phyloP scores from a whole-genome alignment of 2,329 filamentous ascomycete genomes.

The Fusarium pseudonygamai region DNA sequence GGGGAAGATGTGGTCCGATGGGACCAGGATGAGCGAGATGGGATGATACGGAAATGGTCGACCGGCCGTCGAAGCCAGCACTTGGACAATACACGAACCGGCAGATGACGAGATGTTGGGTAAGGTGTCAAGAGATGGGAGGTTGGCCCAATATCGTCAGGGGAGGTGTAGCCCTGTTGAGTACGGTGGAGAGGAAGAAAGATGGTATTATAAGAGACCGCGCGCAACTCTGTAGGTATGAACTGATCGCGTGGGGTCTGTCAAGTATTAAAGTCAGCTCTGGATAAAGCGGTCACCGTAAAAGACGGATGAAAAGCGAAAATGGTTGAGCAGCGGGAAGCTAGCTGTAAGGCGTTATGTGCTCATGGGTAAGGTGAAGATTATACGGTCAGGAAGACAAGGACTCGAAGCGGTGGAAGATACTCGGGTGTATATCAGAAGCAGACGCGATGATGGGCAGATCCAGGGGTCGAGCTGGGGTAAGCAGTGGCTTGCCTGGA shows the following conservation, averaged over 20 bases:
- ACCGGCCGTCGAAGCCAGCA: conserved; percentile 32
- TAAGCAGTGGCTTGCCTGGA: conserved; percentile 29
- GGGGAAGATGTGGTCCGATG: conserved; percentile 40
- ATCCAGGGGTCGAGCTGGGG: conserved; percentile 37
- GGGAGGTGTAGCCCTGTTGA: neutral
- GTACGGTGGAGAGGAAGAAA: neutral
- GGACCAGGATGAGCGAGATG: conserved; percentile 41
- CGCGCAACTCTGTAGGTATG: conserved; percentile 3
- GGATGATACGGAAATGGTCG: conserved; percentile 28
- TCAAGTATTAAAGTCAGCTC: conserved; percentile 28
- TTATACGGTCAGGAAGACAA: conserved; percentile 30
- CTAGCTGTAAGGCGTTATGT: conserved; percentile 14
- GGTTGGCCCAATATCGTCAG: conserved; percentile 1
- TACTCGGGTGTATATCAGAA: conserved; percentile 23
- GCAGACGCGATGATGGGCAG: conserved; percentile 36
- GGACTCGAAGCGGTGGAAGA: conserved; percentile 33
- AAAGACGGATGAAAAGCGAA: conserved; percentile 12
- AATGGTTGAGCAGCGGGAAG: conserved; percentile 13
- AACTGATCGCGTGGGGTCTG: conserved; percentile 30
- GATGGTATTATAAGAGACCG: neutral
- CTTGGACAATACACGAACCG: conserved; percentile 31
- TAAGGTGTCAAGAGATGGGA: conserved; percentile 4
- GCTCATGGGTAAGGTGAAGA: conserved; percentile 38
- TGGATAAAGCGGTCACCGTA: conserved; percentile 35
- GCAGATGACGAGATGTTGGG: conserved; percentile 13